These are phyloP conservation scores for Penicillium coprophilum DNA, from an alignment of 495 filamentous ascomycete species.

Conservation along the genomic window DNA sequence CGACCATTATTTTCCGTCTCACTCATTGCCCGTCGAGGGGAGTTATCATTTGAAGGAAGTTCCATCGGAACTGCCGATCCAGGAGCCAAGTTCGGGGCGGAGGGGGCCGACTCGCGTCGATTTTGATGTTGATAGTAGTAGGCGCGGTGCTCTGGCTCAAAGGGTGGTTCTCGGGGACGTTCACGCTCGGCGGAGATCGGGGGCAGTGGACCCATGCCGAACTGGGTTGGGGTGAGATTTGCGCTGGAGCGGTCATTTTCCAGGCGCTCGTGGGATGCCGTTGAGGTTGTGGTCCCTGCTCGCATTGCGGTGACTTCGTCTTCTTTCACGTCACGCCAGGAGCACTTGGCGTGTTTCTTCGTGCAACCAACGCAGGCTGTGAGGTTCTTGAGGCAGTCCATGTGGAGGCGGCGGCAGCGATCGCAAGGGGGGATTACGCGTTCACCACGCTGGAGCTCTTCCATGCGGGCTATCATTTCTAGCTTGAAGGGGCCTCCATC, in stretches of 20 bases:
- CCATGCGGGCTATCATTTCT: slow-evolving; percentile 72
- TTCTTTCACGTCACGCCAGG: slow-evolving; percentile 73
- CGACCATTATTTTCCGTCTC: slow-evolving; percentile 37
- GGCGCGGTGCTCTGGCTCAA: slow-evolving; percentile 8
- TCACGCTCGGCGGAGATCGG: slow-evolving; percentile 23
- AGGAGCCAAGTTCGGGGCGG: slow-evolving; percentile 17
- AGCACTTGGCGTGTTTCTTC: slow-evolving; percentile 83
- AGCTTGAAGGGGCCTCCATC: slow-evolving; percentile 62
- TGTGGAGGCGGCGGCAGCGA: slow-evolving; percentile 73
- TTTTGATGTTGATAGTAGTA: slow-evolving; percentile 11
- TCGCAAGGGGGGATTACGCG: slow-evolving; percentile 77
- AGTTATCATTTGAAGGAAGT: slow-evolving; percentile 21
- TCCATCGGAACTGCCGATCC: slow-evolving; percentile 16
- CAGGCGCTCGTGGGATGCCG: slow-evolving; percentile 17
- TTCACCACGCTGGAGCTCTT: slow-evolving; percentile 70
- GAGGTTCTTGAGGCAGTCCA: slow-evolving; percentile 80
- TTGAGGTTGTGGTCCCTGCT: not conserved
- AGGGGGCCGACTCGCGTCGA: slow-evolving; percentile 40
- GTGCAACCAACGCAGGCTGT: slow-evolving; percentile 86
- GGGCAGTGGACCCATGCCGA: slow-evolving; percentile 7
- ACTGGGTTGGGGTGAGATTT: slow-evolving; percentile 3
- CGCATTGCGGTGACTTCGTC: slow-evolving; percentile 47
- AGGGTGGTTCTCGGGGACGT: slow-evolving; percentile 11
- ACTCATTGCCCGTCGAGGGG: slow-evolving; percentile 45
- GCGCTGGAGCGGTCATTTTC: slow-evolving; percentile 23